Evolutionary conservation across 345 rosid genomes (phyloP).

Genomic region (Odontarrhena argentea): DNA sequence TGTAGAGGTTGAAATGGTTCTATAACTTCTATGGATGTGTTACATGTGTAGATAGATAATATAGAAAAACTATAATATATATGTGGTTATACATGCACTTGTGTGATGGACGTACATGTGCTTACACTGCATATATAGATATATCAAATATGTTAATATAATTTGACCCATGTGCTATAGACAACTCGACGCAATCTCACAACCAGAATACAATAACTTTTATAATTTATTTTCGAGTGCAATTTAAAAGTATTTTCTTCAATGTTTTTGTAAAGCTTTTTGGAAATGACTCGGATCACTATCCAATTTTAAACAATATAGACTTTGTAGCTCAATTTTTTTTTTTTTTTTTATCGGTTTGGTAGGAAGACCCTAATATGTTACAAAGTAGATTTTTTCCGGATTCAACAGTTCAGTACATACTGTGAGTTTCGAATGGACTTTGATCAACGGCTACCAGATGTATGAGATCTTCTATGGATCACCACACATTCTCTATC

Average conservation of each 20-base stretch:
- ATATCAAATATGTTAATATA: constrained; percentile 23
- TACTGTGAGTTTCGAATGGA: too few species aligned
- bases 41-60: constrained; percentile 34
- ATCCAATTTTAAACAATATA: too few species aligned
- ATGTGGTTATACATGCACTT: constrained; percentile 24
- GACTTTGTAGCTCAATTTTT: too few species aligned
- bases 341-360: background rate
- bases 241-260: background rate
- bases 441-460: too few species aligned
- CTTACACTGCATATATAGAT: constrained; percentile 3
- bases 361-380: too few species aligned
- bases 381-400: too few species aligned
- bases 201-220: constrained; percentile 26
- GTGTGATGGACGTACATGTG: constrained; percentile 15
- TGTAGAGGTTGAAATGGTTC: constrained; percentile 27
- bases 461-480: too few species aligned
- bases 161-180: constrained; percentile 38
- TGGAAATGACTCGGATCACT: background rate
- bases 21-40: constrained; percentile 1
- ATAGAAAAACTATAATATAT: constrained; percentile 15
- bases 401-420: too few species aligned
- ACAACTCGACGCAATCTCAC: constrained; percentile 40
- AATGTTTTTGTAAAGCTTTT: constrained; percentile 15
- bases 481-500: too few species aligned
- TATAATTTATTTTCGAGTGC: constrained; percentile 13